Evolutionary conservation across 2,329 filamentous ascomycete genomes (phyloP).

Genomic region (Aspergillus tubingensis): DNA sequence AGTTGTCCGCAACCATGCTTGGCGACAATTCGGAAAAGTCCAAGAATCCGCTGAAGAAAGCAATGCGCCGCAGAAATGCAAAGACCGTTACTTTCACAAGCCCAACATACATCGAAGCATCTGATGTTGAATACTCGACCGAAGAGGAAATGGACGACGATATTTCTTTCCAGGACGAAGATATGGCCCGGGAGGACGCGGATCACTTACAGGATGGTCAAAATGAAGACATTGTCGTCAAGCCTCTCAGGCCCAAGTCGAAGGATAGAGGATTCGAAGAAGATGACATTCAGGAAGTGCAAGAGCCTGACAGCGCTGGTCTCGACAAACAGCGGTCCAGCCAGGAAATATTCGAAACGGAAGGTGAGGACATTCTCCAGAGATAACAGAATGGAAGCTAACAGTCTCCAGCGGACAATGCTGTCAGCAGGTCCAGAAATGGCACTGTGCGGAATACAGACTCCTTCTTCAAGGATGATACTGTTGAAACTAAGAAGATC

Average conservation of each 20-base stretch:
- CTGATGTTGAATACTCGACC: constrained; percentile 80
- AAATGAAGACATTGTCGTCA: constrained; percentile 45
- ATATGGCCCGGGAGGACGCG: constrained; percentile 45
- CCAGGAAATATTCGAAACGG: constrained; percentile 65
- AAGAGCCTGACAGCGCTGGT: constrained; percentile 32
- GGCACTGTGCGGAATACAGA: constrained; percentile 88
- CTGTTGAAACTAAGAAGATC: constrained; percentile 93
- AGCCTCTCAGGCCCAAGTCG: constrained; percentile 47
- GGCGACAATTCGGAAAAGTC: constrained; percentile 75
- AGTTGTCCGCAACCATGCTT: constrained; percentile 71
- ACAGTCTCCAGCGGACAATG: constrained; percentile 30
- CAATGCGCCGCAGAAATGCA: constrained; percentile 76
- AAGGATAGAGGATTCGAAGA: constrained; percentile 32
- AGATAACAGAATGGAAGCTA: constrained; percentile 10
- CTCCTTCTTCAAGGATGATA: constrained; percentile 97
- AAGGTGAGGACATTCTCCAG: constrained; percentile 33
- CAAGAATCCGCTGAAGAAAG: constrained; percentile 79
- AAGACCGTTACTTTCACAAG: constrained; percentile 86
- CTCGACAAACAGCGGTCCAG: constrained; percentile 54
- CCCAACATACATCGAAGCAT: constrained; percentile 85
- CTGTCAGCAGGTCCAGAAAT: constrained; percentile 66
- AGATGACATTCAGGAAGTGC: constrained; percentile 23
- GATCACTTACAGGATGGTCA: constrained; percentile 34
- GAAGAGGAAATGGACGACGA: constrained; percentile 67
- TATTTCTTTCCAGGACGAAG: constrained; percentile 49